These are phyloP conservation scores for Paraurostyla sp. DNA, from an alignment of 73 alveolate species.

Conservation along the genomic window DNA sequence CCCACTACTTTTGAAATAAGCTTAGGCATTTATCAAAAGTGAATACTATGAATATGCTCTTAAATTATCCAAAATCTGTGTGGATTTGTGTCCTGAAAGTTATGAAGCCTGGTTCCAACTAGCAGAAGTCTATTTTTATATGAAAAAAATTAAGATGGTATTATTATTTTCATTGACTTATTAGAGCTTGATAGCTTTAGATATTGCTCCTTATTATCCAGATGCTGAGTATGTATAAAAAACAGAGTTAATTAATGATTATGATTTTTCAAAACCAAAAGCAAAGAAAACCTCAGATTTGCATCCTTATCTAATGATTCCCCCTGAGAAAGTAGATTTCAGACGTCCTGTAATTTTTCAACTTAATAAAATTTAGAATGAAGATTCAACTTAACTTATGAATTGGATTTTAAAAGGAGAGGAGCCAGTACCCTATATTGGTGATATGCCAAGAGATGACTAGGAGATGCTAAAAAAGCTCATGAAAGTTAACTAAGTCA, in stretches of 20 bases:
- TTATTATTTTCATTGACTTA: too few species aligned
- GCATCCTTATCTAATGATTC: slow-evolving; percentile 61
- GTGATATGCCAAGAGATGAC: slow-evolving; percentile 52
- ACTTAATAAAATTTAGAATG: background rate
- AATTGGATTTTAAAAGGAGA: slow-evolving; percentile 17
- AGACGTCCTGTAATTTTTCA: slow-evolving; percentile 20
- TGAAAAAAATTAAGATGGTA: slow-evolving; percentile 67
- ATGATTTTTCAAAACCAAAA: slow-evolving; percentile 49
- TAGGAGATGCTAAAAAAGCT: slow-evolving; percentile 49
- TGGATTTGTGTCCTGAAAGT: slow-evolving; percentile 77
- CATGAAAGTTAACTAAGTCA: slow-evolving; percentile 39
- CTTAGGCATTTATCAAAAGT: slow-evolving; percentile 70
- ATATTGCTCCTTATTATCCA: slow-evolving; percentile 71
- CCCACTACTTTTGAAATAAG: slow-evolving; percentile 69
- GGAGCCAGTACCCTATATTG: background rate
- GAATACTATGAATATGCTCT: slow-evolving; percentile 74
- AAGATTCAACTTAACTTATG: slow-evolving; percentile 9
- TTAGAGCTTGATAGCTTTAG: slow-evolving; percentile 68
- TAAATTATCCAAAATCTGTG: slow-evolving; percentile 69
- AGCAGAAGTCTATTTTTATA: slow-evolving; percentile 75
- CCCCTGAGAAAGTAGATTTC: slow-evolving; percentile 68
- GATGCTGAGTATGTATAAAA: slow-evolving; percentile 57
- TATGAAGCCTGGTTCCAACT: slow-evolving; percentile 78
- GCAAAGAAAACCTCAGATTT: slow-evolving; percentile 32
- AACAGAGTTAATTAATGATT: slow-evolving; percentile 2